Evolutionary conservation across 495 filamentous ascomycete species (phyloP).

Genomic region (Monascus purpureus): DNA sequence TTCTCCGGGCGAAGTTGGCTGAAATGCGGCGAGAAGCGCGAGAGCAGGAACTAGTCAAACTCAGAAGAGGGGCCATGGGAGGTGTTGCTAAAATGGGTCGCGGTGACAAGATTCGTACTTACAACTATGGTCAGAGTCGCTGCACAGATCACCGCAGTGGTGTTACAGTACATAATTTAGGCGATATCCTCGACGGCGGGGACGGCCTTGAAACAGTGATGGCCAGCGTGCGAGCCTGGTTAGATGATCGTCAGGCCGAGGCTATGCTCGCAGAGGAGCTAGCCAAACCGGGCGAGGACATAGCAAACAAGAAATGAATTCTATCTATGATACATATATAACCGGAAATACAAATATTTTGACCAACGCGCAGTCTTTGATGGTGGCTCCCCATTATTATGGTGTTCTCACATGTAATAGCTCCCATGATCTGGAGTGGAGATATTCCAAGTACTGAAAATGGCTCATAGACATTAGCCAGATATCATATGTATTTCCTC

Average conservation of each 20-base stretch:
- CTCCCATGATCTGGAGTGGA: too few species aligned
- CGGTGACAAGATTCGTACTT: slow-evolving; percentile 87
- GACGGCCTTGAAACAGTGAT: slow-evolving; percentile 61
- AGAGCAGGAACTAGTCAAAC: slow-evolving; percentile 61
- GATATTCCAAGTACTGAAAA: too few species aligned
- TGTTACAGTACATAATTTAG: slow-evolving; percentile 65
- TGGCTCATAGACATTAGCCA: too few species aligned
- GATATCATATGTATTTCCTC: slow-evolving; percentile 68
- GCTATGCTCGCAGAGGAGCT: slow-evolving; percentile 40
- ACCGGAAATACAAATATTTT: too few species aligned
- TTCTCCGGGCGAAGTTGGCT: slow-evolving; percentile 72
- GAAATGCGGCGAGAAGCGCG: slow-evolving; percentile 67
- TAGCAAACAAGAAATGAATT: background rate
- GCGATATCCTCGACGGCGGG: slow-evolving; percentile 63
- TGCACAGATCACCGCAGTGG: slow-evolving; percentile 91
- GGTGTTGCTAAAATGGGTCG: slow-evolving; percentile 70
- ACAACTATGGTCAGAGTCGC: slow-evolving; percentile 85
- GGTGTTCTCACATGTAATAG: too few species aligned
- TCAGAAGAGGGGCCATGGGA: slow-evolving; percentile 61
- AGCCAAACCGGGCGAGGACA: slow-evolving; percentile 6
- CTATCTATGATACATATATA: too few species aligned
- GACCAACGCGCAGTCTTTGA: too few species aligned
- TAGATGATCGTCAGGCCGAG: slow-evolving; percentile 63
- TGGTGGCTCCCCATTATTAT: too few species aligned
- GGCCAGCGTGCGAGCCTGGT: slow-evolving; percentile 68